phyloP scores from a whole-genome alignment of 176 grass and related monocot genomes.

The Triticum dicoccoides region DNA sequence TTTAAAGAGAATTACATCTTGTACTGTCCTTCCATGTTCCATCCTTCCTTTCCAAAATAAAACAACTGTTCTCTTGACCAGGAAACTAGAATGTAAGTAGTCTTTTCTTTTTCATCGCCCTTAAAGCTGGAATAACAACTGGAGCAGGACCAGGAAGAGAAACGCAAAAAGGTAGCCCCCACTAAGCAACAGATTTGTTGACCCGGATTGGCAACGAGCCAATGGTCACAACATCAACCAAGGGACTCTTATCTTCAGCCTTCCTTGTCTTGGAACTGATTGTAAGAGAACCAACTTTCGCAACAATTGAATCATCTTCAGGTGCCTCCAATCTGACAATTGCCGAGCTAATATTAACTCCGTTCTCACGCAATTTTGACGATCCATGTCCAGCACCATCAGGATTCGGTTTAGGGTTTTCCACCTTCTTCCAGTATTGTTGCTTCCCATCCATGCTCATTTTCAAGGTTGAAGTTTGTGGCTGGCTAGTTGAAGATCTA shows the following conservation, averaged over 20 bases:
- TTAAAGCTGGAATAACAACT: conserved; percentile 22
- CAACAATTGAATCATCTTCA: background rate
- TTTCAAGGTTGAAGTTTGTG: conserved; percentile 10
- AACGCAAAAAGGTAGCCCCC: background rate
- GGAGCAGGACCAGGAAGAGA: background rate
- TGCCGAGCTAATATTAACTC: background rate
- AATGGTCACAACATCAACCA: conserved; percentile 54
- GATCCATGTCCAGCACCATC: conserved; percentile 7
- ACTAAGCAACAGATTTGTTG: conserved; percentile 26
- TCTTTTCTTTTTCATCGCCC: background rate
- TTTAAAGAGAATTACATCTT: conserved; percentile 2
- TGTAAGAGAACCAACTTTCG: conserved; percentile 40
- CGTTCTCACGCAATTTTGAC: conserved; percentile 21
- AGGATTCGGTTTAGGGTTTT: background rate
- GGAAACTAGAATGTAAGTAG: conserved; percentile 21
- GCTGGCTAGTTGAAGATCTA: conserved; percentile 7
- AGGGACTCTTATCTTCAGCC: conserved; percentile 11
- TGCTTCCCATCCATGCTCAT: conserved; percentile 37
- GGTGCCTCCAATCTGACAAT: background rate
- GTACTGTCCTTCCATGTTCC: background rate
- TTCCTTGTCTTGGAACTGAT: conserved; percentile 27
- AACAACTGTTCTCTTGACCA: conserved; percentile 24
- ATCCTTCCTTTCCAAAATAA: conserved; percentile 7
- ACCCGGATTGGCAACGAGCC: conserved; percentile 71
- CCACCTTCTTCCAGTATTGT: conserved; percentile 65